These are phyloP conservation scores for Lizonia empirigonia DNA, from an alignment of 2,329 filamentous ascomycete species.

Conservation along the genomic window DNA sequence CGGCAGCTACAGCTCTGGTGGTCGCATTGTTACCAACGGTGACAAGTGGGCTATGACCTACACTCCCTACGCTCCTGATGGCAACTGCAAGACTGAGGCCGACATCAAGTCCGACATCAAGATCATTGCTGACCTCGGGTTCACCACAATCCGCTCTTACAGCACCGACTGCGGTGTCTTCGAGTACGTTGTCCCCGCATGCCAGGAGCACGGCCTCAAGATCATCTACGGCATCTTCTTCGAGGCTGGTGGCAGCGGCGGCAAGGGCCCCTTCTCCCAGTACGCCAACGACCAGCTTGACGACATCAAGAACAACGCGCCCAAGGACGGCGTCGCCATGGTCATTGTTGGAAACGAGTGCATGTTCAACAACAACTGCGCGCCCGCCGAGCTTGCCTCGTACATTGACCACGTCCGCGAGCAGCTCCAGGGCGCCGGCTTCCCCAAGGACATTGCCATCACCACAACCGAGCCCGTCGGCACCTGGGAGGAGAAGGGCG, in stretches of 20 bases:
- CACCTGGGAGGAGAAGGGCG: conserved; percentile 69
- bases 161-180: conserved; percentile 88
- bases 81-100: conserved; percentile 51
- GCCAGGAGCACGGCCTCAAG: conserved; percentile 69
- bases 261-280: conserved; percentile 49
- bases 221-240: conserved; percentile 91
- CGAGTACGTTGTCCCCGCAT: conserved; percentile 73
- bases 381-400: conserved; percentile 65
- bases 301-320: conserved; percentile 73
- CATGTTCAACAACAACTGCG: conserved; percentile 74
- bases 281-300: conserved; percentile 75
- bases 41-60: conserved; percentile 57
- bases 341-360: conserved; percentile 92
- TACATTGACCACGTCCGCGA: conserved; percentile 73
- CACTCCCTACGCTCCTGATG: conserved; percentile 53
- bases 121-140: conserved; percentile 54
- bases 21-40: conserved; percentile 50
- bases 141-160: conserved; percentile 79
- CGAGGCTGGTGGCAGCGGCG: conserved; percentile 60
- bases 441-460: conserved; percentile 66
- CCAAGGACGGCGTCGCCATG: conserved; percentile 73
- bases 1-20: conserved; percentile 28
- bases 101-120: conserved; percentile 51
- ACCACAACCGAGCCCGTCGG: conserved; percentile 88
- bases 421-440: conserved; percentile 67